phyloP scores from a whole-genome alignment of 2,329 filamentous ascomycete species.

The Akanthomyces lecanii region DNA sequence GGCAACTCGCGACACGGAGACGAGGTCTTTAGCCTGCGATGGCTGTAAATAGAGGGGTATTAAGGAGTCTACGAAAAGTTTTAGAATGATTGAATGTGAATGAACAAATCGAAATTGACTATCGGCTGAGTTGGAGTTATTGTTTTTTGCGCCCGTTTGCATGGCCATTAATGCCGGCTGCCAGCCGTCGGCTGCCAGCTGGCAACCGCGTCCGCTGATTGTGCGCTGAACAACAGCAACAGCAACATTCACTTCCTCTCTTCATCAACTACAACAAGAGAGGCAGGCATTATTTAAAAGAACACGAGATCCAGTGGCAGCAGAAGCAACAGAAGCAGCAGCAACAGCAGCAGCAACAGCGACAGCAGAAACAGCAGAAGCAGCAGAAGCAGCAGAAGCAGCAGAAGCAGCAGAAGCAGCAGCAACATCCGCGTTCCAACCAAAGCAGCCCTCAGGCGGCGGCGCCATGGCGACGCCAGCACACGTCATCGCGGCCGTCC shows the following conservation, averaged over 20 bases:
- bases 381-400: too few species aligned
- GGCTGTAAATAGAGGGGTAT: constrained; percentile 21
- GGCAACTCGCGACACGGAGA: constrained; percentile 40
- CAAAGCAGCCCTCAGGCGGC: not conserved
- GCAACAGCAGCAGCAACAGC: not conserved
- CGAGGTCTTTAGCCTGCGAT: constrained; percentile 39
- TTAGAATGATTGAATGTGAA: not conserved
- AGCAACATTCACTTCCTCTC: not conserved
- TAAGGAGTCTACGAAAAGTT: not conserved
- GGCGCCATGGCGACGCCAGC: not conserved
- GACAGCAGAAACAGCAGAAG: too few species aligned
- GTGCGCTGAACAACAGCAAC: not conserved
- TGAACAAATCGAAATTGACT: not conserved
- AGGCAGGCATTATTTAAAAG: not conserved
- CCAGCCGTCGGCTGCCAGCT: not conserved
- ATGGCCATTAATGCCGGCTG: not conserved
- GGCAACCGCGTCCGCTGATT: not conserved
- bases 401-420: not conserved
- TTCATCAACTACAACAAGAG: not conserved
- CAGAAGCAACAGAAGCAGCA: not conserved
- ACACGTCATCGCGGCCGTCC: not conserved
- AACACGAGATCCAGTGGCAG: not conserved
- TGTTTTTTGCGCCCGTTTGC: not conserved
- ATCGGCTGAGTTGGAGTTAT: too few species aligned
- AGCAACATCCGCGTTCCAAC: not conserved